Evolutionary conservation across 768 basidiomycete genomes (phyloP).

Genomic region (Russula abietina): DNA sequence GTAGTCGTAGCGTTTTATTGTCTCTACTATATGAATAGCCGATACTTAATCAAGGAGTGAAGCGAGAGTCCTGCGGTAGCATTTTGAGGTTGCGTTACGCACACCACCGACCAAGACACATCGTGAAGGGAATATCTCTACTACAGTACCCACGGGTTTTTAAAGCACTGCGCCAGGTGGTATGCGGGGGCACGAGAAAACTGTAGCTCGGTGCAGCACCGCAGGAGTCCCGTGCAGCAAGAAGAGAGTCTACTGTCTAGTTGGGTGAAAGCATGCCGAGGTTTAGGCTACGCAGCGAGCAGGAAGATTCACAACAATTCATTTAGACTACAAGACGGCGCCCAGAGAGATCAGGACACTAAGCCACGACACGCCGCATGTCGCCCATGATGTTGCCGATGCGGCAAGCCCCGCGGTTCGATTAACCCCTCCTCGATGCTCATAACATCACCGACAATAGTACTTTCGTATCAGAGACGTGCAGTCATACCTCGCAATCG

Average conservation of each 20-base stretch:
- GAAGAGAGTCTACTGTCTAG: background rate
- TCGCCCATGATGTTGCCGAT: conserved; percentile 12
- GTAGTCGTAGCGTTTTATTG: conserved; percentile 21
- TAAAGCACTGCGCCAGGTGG: background rate
- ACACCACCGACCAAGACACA: background rate
- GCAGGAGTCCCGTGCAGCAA: background rate
- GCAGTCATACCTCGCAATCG: background rate
- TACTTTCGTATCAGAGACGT: background rate
- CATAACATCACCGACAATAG: too few relatives aligned
- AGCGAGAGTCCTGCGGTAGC: background rate
- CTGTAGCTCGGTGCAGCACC: background rate
- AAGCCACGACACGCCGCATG: conserved; percentile 7
- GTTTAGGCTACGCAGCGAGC: background rate
- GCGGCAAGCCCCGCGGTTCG: conserved; percentile 10
- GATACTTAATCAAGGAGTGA: background rate
- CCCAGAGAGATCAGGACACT: background rate
- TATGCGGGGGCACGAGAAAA: background rate
- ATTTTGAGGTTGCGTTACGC: background rate
- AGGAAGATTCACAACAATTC: background rate
- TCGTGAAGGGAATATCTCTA: background rate
- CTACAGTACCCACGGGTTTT: too few relatives aligned
- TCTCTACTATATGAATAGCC: conserved; percentile 2
- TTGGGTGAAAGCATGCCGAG: background rate
- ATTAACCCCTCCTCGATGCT: background rate
- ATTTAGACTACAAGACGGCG: background rate